Percentiles rank a stretch among this genome's conserved stretches.
Conservation (phyloP, 2,329 filamentous ascomycete species). For the Clonostachys rhizophaga region DNA sequence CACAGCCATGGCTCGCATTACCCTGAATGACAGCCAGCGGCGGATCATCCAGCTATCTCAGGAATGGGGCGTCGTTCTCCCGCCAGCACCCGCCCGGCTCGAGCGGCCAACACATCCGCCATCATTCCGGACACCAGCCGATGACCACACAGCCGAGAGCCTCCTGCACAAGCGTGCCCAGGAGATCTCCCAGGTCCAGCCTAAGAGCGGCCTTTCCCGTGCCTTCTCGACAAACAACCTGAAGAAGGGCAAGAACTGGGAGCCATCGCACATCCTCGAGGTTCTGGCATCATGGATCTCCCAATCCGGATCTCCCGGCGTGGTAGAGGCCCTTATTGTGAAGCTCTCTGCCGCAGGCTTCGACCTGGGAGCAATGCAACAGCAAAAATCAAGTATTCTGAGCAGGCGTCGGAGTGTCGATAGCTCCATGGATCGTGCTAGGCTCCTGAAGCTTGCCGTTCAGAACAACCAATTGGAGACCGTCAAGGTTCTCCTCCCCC, state of each 20-base stretch:
- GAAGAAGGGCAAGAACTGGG: constrained; percentile 45
- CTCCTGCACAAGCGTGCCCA: constrained; percentile 40
- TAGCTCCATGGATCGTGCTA: constrained; percentile 39
- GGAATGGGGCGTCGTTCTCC: constrained; percentile 42
- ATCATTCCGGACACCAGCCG: constrained; percentile 38
- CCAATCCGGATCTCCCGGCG: constrained; percentile 19
- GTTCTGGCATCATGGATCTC: constrained; percentile 42
- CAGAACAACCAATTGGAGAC: constrained; percentile 45
- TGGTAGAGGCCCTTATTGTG: constrained; percentile 50
- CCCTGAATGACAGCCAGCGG: constrained; percentile 30
- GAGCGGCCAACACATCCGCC: constrained; percentile 33
- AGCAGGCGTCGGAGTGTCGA: constrained; percentile 45
- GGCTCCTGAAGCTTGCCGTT: constrained; percentile 45
- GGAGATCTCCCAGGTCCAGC: constrained; percentile 24
- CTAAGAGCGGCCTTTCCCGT: constrained; percentile 31
- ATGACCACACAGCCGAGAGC: constrained; percentile 49
- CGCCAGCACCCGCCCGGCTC: constrained; percentile 30
- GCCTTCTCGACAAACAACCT: constrained; percentile 29
- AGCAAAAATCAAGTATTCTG: constrained; percentile 41
- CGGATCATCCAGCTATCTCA: constrained; percentile 45
- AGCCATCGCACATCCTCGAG: constrained; percentile 47
- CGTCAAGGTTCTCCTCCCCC: constrained; percentile 46
- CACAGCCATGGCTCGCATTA: constrained; percentile 18
- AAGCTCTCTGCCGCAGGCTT: constrained; percentile 44
- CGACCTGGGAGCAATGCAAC: constrained; percentile 42